phyloP scores from a whole-genome alignment of 129 eudicot species.

The Arctium minus region DNA sequence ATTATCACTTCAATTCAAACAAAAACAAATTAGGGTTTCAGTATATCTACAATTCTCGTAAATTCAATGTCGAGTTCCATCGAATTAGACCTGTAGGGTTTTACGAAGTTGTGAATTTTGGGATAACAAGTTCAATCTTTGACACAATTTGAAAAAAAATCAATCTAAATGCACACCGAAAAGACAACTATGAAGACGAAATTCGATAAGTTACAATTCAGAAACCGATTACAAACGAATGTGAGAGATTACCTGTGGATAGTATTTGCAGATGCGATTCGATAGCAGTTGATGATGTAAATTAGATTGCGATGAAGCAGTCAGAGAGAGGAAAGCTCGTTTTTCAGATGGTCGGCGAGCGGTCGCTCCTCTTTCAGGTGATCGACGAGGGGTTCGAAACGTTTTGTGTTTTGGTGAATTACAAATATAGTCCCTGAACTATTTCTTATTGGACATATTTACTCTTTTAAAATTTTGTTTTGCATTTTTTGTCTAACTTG shows the following conservation, averaged over 20 bases:
- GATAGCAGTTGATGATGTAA: neutral
- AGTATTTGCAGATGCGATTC: neutral
- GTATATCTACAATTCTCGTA: neutral
- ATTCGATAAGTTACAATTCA: neutral
- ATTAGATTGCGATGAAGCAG: neutral
- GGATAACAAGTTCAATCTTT: neutral
- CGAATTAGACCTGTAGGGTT: neutral
- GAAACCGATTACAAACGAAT: neutral
- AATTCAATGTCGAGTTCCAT: slow-evolving; percentile 14
- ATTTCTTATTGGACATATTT: neutral
- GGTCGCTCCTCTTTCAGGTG: slow-evolving; percentile 5
- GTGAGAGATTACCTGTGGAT: slow-evolving; percentile 7
- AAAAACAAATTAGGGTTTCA: slow-evolving; percentile 22
- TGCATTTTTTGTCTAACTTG: neutral
- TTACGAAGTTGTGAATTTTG: neutral
- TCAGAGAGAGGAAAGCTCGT: neutral
- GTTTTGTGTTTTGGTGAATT: neutral
- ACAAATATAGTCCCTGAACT: neutral
- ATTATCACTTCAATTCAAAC: neutral
- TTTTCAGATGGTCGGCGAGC: slow-evolving; percentile 9
- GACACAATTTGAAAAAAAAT: neutral
- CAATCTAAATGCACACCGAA: neutral
- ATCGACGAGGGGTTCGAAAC: slow-evolving; percentile 3
- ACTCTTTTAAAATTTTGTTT: neutral
- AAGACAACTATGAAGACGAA: neutral